Percentiles rank a stretch among this genome's conserved stretches.
Conservation (phyloP, 805 yeast species). For the Vanderwaltozyma tropicalis region DNA sequence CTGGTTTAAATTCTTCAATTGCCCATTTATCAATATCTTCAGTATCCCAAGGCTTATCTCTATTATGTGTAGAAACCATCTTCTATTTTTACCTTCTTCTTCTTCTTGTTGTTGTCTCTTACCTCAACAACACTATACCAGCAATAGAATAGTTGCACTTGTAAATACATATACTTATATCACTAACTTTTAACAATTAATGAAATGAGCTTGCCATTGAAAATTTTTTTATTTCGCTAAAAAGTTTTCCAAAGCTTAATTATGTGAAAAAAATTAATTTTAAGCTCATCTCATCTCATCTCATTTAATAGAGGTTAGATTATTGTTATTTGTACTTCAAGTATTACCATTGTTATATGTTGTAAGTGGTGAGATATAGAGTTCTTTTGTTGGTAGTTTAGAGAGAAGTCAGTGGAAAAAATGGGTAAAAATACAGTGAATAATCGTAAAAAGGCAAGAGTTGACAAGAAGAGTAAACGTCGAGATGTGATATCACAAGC, state of each 20-base stretch:
- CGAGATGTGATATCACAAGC: slow-evolving; percentile 11
- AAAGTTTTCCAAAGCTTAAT: neutral
- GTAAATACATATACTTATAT: no score
- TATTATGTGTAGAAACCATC: slow-evolving; percentile 89
- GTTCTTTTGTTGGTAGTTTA: no score
- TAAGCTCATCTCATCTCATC: neutral
- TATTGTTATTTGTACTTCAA: no score
- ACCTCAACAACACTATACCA: no score
- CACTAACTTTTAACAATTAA: neutral
- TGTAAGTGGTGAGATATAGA: no score
- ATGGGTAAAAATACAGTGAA: no score
- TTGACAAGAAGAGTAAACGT: neutral
- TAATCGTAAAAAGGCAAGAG: neutral
- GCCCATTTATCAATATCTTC: slow-evolving; percentile 91
- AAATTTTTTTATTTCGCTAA: neutral
- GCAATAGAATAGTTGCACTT: no score
- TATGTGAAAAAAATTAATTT: neutral
- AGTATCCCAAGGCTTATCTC: slow-evolving; percentile 97
- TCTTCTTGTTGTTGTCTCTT: neutral
- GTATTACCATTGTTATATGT: no score
- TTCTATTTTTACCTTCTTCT: neutral
- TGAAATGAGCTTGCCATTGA: neutral
- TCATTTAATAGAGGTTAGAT: neutral
- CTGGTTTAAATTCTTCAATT: slow-evolving; percentile 77
- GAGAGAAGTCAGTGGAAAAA: no score